Evolutionary conservation across 2,329 filamentous ascomycete genomes (phyloP).

Genomic region (Stemphylium vesicarium): DNA sequence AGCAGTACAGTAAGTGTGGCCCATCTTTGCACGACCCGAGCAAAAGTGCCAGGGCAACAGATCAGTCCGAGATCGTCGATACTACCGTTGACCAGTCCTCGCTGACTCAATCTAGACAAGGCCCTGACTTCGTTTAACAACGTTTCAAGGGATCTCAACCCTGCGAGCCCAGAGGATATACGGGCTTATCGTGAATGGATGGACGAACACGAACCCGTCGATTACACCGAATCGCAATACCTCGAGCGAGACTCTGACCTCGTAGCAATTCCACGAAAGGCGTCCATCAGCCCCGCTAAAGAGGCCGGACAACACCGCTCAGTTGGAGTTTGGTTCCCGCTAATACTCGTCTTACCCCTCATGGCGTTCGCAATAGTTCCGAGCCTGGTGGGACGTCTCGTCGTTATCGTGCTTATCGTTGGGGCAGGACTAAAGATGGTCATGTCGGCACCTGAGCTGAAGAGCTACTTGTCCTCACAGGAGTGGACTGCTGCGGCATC

Average conservation of each 20-base stretch:
- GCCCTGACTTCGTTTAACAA: conserved; percentile 65
- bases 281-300: conserved; percentile 24
- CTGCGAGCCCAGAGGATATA: conserved; percentile 60
- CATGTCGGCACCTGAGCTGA: conserved; percentile 42
- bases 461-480: conserved; percentile 42
- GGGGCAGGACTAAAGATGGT: conserved; percentile 45
- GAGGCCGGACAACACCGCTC: conserved; percentile 25
- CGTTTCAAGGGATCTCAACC: conserved; percentile 58
- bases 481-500: conserved; percentile 51
- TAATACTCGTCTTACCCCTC: conserved; percentile 50
- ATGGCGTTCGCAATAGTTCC: conserved; percentile 53
- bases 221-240: conserved; percentile 66
- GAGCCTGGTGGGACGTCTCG: conserved; percentile 49
- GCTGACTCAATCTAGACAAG: conserved; percentile 47
- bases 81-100: not conserved
- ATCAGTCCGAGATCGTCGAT: conserved; percentile 2
- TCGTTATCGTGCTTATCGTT: conserved; percentile 49
- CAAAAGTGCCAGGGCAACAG: not conserved
- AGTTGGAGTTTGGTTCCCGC: conserved; percentile 43
- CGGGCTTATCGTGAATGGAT: conserved; percentile 64
- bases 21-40: not conserved
- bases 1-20: conserved; percentile 66
- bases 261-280: conserved; percentile 47
- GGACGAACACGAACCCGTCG: conserved; percentile 60
- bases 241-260: conserved; percentile 64